Percentiles rank a stretch among this genome's conserved stretches.
Conservation (phyloP, 2,329 filamentous ascomycete genomes). For the Fusarium euwallaceae region DNA sequence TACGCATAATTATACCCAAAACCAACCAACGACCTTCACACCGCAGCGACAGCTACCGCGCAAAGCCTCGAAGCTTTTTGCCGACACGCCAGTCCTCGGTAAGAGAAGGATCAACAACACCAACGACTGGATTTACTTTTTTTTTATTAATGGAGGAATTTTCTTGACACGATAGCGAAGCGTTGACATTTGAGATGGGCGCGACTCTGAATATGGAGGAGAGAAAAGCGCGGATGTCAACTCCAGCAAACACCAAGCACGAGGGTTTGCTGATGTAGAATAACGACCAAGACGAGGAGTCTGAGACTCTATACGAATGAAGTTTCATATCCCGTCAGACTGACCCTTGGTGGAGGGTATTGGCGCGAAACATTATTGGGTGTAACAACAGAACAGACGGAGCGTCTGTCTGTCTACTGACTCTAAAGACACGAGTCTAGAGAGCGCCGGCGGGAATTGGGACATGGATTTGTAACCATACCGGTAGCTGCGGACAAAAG, state of each 20-base stretch:
- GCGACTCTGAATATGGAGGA: neutral
- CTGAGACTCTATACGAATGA: constrained; percentile 22
- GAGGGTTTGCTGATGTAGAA: neutral
- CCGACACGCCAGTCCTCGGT: neutral
- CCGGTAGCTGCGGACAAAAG: constrained; percentile 37
- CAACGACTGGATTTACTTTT: constrained; percentile 35
- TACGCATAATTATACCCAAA: constrained; percentile 27
- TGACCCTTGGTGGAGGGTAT: constrained; percentile 10
- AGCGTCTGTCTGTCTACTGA: neutral
- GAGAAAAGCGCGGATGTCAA: constrained; percentile 4
- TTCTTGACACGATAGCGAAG: constrained; percentile 31
- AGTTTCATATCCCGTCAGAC: constrained; percentile 17
- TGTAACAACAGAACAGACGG: constrained; percentile 5
- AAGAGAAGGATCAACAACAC: constrained; percentile 4
- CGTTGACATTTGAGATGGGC: constrained; percentile 26
- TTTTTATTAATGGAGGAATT: constrained; percentile 14
- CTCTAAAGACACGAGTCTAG: neutral
- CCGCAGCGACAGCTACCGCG: constrained; percentile 4
- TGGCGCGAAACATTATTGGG: constrained; percentile 9
- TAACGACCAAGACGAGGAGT: constrained; percentile 20
- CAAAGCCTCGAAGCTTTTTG: constrained; percentile 13
- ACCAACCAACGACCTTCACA: neutral
- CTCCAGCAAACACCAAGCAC: neutral
- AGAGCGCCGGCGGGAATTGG: constrained; percentile 8
- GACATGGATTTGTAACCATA: constrained; percentile 16